Evolutionary conservation across 495 filamentous ascomycete species (phyloP).

Genomic region (Bathelium albidoporum): DNA sequence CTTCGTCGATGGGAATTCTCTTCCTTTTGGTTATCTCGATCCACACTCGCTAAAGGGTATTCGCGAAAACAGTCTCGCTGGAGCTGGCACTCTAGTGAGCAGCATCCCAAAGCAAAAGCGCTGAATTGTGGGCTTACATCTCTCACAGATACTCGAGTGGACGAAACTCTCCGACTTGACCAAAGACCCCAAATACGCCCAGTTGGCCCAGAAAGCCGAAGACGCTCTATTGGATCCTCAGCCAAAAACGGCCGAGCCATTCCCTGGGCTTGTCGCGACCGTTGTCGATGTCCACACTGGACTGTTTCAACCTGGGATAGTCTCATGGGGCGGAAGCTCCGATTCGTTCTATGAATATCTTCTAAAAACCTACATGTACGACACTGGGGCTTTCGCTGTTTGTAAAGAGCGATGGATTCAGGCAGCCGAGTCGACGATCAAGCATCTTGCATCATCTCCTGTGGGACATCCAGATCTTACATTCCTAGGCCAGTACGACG

Average conservation of each 20-base stretch:
- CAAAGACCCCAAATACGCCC: constrained; percentile 7
- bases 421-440: constrained; percentile 68
- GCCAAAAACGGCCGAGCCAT: constrained; percentile 6
- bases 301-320: not conserved
- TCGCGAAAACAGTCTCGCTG: not conserved
- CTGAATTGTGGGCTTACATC: constrained; percentile 1
- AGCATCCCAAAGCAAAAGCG: not conserved
- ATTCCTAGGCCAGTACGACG: constrained; percentile 56
- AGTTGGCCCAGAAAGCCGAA: constrained; percentile 6
- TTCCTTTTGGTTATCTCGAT: not conserved
- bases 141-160: constrained; percentile 11
- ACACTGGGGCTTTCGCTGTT: constrained; percentile 1
- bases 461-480: constrained; percentile 58
- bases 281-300: constrained; percentile 1
- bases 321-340: constrained; percentile 2
- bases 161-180: constrained; percentile 10
- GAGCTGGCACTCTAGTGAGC: not conserved
- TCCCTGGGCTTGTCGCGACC: constrained; percentile 9
- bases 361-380: constrained; percentile 17
- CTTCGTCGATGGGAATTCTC: constrained; percentile 1
- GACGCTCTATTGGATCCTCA: not conserved
- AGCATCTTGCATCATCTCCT: constrained; percentile 62
- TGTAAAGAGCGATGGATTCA: constrained; percentile 47
- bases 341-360: constrained; percentile 18
- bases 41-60: not conserved